Conservation (phyloP, 129 eudicot genomes). For the Pseudognaphalium luteoalbum region DNA sequence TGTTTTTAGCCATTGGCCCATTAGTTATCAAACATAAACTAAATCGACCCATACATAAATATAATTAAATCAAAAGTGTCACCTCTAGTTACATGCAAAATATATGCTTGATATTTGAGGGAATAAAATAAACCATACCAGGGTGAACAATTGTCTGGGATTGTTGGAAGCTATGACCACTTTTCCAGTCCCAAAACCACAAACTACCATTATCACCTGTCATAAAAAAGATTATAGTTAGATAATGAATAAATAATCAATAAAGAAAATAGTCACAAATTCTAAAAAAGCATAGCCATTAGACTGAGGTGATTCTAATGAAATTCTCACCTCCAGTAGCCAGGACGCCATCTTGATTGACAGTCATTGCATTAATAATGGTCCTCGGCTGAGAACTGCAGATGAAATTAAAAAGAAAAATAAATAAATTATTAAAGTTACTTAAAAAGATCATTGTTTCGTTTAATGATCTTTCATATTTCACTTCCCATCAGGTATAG, state of each 20-base stretch:
- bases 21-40: neutral
- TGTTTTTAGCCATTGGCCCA: neutral
- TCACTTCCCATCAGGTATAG: too few relatives aligned
- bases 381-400: neutral
- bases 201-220: neutral
- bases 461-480: too few relatives aligned
- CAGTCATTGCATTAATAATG: neutral
- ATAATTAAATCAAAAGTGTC: neutral
- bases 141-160: slow-evolving; percentile 2
- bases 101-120: neutral
- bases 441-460: too few relatives aligned
- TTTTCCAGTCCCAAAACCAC: slow-evolving; percentile 1
- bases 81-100: neutral
- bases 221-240: neutral
- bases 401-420: neutral
- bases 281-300: neutral
- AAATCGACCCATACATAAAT: neutral
- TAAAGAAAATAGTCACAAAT: neutral
- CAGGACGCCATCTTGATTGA: neutral
- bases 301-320: neutral
- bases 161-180: neutral
- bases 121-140: neutral
- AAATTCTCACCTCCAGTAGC: slow-evolving; percentile 5
- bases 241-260: neutral
- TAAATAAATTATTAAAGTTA: too few relatives aligned